phyloP scores from a whole-genome alignment of 371 early-diverging fungal species.

The Amoeboaphelidium occidentale region DNA sequence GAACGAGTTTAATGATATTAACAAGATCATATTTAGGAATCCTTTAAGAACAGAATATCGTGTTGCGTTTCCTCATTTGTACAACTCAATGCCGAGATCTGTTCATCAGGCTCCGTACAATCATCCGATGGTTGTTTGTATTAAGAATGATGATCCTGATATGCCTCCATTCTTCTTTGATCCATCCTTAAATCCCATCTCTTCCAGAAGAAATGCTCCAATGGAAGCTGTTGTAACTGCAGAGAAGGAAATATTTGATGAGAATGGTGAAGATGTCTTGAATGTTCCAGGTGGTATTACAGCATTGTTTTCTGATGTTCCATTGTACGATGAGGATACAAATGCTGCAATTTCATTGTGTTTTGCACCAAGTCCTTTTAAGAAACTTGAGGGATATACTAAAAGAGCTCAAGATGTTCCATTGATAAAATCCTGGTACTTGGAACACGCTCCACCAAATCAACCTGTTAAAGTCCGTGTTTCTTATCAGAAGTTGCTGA shows the following conservation, averaged over 20 bases:
- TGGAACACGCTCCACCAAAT: slow-evolving; percentile 78
- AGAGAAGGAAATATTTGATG: slow-evolving; percentile 68
- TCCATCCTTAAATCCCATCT: slow-evolving; percentile 86
- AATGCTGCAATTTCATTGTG: slow-evolving; percentile 73
- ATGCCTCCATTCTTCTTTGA: slow-evolving; percentile 91
- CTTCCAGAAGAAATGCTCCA: slow-evolving; percentile 36
- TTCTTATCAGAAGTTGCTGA: slow-evolving; percentile 85
- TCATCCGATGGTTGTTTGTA: slow-evolving; percentile 63
- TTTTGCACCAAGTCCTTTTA: slow-evolving; percentile 94
- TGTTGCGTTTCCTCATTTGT: slow-evolving; percentile 91
- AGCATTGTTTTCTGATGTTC: slow-evolving; percentile 57
- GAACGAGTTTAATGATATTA: slow-evolving; percentile 99
- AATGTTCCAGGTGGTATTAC: slow-evolving; percentile 42
- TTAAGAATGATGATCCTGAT: slow-evolving; percentile 78
- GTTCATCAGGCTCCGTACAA: slow-evolving; percentile 84
- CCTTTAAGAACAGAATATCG: slow-evolving; percentile 85
- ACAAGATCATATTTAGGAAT: slow-evolving; percentile 94
- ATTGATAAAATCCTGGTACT: slow-evolving; percentile 86
- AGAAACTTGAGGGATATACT: slow-evolving; percentile 70
- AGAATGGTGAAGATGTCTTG: slow-evolving; percentile 40
- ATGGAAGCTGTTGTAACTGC: slow-evolving; percentile 23
- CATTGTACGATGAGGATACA: slow-evolving; percentile 71
- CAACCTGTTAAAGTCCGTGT: slow-evolving; percentile 94
- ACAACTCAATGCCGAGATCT: slow-evolving; percentile 81
- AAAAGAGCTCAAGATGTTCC: slow-evolving; percentile 86